Conservation (phyloP, 2,329 filamentous ascomycete species). For the Chrysoporthe puriensis region DNA sequence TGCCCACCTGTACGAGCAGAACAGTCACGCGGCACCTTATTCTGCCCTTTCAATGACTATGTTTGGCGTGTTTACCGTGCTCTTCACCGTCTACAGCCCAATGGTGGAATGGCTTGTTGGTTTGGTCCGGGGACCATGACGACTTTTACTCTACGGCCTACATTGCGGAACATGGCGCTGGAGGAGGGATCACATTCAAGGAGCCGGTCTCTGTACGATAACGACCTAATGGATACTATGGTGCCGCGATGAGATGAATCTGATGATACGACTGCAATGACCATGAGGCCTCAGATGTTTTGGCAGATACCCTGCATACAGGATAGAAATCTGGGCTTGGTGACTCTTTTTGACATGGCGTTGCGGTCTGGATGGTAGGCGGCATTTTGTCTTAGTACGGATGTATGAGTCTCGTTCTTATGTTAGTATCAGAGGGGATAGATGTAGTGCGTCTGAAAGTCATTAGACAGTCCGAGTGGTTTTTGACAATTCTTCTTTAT, state of each 20-base stretch:
- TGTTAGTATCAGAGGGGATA: too few relatives aligned
- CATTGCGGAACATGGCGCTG: background rate
- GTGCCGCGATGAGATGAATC: background rate
- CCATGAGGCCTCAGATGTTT: background rate
- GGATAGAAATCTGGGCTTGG: slow-evolving; percentile 4
- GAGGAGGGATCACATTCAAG: background rate
- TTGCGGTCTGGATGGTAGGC: background rate
- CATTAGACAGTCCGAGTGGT: too few relatives aligned
- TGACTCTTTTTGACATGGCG: background rate
- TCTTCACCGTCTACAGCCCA: slow-evolving; percentile 54
- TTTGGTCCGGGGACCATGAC: slow-evolving; percentile 36
- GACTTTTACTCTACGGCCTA: background rate
- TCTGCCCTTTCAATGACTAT: slow-evolving; percentile 61
- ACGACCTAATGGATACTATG: background rate
- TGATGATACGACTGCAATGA: background rate
- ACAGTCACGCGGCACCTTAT: slow-evolving; percentile 57
- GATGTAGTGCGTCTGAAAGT: too few relatives aligned
- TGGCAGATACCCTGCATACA: slow-evolving; percentile 21
- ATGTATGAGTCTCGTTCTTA: background rate
- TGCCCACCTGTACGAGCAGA: slow-evolving; percentile 58
- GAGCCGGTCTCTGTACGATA: background rate
- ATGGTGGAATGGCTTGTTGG: slow-evolving; percentile 44
- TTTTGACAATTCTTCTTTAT: too few relatives aligned
- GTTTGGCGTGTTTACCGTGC: slow-evolving; percentile 59
- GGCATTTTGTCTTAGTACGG: background rate